Base-by-base conservation (phyloP, 345 rosid species). In the Alliaria petiolata region DNA sequence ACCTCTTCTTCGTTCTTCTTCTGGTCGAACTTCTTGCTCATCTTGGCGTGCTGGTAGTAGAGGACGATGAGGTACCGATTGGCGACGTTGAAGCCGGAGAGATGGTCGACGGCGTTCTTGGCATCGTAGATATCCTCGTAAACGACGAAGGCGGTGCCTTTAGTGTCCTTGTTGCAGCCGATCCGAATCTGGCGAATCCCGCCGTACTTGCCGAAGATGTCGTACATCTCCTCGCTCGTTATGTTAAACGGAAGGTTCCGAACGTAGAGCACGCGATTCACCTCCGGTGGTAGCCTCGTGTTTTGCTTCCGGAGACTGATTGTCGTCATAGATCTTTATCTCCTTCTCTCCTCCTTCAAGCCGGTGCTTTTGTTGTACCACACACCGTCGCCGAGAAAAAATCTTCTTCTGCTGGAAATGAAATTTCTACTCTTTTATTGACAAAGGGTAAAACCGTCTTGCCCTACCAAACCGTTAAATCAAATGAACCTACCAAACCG, bases 211-310 rank as follows among this genome's bases (percentile, higher is more conserved):
- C 98, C 97, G 82, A 95, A 95, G 54, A 95, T 95, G 64, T 95
- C 99, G 86, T 95, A 95, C 96, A 91, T 95, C 96, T 95, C 99
- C 82, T 95, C 97, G 83, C 96, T 88, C 49, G 99, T 86, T 59
- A 89, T 95, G 84, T 95, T 95, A 82, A 95, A 95, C 0, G 99
- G 99, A n/a, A 95, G 90, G 81, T 95, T 95, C 4, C 99, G 87
- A 8, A 91, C 98, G 84, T 95, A 95, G 10, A 95, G 90, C 25
- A 88, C 95, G 4, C 99, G 83, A 62, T 95, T 91, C 6, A 95
- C 99, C 77, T 95, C 99, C 13, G 98, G 98, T 1, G 98, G 96
- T 0, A 95, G 98, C 0, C 99, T 88, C 0, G 99, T 84, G 81
- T 91, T 95, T 52, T 84, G 83, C 75, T 95, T 95, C 6, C 99